Evolutionary conservation across 2,329 filamentous ascomycete genomes (phyloP).

Genomic region (Xylaria sp.): DNA sequence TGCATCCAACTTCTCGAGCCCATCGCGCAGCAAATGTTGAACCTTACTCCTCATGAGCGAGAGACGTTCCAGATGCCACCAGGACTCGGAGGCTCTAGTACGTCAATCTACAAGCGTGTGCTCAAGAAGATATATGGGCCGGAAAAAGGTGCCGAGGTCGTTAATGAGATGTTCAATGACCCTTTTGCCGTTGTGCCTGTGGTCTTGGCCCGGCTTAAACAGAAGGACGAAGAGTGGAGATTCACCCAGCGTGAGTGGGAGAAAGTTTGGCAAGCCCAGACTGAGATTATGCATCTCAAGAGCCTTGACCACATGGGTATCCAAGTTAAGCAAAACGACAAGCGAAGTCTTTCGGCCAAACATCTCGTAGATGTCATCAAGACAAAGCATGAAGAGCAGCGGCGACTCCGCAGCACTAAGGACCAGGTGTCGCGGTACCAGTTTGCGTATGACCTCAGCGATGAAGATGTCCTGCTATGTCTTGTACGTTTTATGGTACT

Average conservation of each 20-base stretch:
- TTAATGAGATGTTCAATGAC: conserved; percentile 84
- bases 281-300: conserved; percentile 92
- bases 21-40: conserved; percentile 88
- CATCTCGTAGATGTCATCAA: conserved; percentile 91
- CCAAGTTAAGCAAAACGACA: conserved; percentile 87
- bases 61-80: conserved; percentile 81
- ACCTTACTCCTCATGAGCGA: conserved; percentile 78
- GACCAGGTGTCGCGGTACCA: conserved; percentile 75
- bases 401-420: conserved; percentile 74
- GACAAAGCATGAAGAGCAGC: conserved; percentile 91
- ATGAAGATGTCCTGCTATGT: conserved; percentile 74
- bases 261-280: conserved; percentile 97
- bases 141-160: conserved; percentile 84
- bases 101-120: conserved; percentile 95
- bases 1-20: conserved; percentile 97
- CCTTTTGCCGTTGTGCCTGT: conserved; percentile 91
- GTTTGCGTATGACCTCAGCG: conserved; percentile 78
- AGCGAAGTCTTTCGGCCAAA: conserved; percentile 90
- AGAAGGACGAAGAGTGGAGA: conserved; percentile 98
- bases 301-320: conserved; percentile 97
- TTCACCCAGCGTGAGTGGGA: conserved; percentile 98
- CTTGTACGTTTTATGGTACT: conserved; percentile 71
- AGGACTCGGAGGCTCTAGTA: conserved; percentile 90
- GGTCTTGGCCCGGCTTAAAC: conserved; percentile 87
- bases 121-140: conserved; percentile 96